A percentile compares a stretch with the other conserved stretches of the same genome.
phyloP scores from a whole-genome alignment of 2,329 filamentous ascomycete species.

The Verticillium dahliae region DNA sequence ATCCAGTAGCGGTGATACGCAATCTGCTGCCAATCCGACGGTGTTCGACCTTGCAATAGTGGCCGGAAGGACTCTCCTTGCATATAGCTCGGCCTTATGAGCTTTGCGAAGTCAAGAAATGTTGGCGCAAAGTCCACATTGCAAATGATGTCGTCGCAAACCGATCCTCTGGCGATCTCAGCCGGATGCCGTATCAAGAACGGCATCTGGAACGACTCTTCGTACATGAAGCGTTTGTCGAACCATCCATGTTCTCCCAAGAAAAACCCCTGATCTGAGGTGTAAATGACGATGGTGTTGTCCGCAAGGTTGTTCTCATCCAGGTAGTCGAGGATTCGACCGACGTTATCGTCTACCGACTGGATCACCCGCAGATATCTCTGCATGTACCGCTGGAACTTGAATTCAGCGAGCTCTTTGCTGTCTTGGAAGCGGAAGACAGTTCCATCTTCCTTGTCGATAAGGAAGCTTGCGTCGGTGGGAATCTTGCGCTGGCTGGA shows the following conservation, averaged over 20 bases:
- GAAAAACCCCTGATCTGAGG: conserved; percentile 49
- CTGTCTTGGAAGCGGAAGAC: conserved; percentile 35
- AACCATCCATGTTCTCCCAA: conserved; percentile 52
- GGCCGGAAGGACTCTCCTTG: conserved; percentile 38
- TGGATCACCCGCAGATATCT: conserved; percentile 46
- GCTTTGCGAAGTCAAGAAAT: conserved; percentile 36
- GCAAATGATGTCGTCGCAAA: conserved; percentile 41
- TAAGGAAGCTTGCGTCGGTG: conserved; percentile 20
- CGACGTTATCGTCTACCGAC: conserved; percentile 45
- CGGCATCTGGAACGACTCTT: conserved; percentile 51
- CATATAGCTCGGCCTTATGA: conserved; percentile 40
- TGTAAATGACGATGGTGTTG: conserved; percentile 47
- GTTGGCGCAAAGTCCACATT: conserved; percentile 49
- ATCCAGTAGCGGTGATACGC: conserved; percentile 52
- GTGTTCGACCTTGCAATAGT: conserved; percentile 29
- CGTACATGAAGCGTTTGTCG: conserved; percentile 53
- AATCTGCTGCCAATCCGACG: conserved; percentile 39
- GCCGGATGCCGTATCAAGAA: conserved; percentile 40
- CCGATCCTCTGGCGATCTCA: conserved; percentile 27
- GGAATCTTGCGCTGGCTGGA: conserved; percentile 20
- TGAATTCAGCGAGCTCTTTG: conserved; percentile 41
- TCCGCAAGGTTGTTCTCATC: conserved; percentile 32
- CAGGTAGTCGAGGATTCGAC: conserved; percentile 38
- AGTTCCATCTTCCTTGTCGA: conserved; percentile 37
- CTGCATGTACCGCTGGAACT: conserved; percentile 51